Base-by-base conservation (phyloP, 176 grass and related monocot genomes). In the Ampelocalamus luodianensis region DNA sequence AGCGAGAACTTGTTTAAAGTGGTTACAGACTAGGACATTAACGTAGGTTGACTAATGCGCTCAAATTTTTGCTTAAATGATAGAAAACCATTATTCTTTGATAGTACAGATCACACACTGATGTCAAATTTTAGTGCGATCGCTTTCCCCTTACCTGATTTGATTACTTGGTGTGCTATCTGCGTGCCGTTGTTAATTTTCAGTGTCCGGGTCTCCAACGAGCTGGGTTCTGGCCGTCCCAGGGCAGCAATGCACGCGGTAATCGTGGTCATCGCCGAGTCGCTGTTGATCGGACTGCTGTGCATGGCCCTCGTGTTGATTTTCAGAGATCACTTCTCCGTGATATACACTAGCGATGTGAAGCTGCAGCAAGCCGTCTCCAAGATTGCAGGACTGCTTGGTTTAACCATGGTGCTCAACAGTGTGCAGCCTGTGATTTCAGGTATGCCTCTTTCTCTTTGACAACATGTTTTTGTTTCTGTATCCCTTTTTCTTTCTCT, bases 351-450 rank as follows among this genome's bases (percentile, higher is more conserved):
- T 0, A 49, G 12, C 14, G 80, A 94, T 27, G 51, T 36, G 10
- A 13, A 61, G 2, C 71, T 94, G 34, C 71, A 54, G 6, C 80
- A 12, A 0, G 89, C 87, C 17, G 83, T 94, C 22, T 81, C 92
- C 12, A 89, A 49, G 44, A 87, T 94, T 4, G 89, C 87, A 0
- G 82, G 65, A 6, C 68, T 91, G 54, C 83, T 94, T 0, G 83
- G 81, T 0, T 4, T 94, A 13, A 91, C 92, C 61, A 94, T 94
- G 89, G 86, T 94, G 76, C 83, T 94, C 65, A 94, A 94, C 46
- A 94, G 92, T 59, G 80, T 94, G 36, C 92, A 94, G 77, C 86
- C 80, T 1, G 86, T 94, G 13, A 22, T 90, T n/a, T 90, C 91
- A 82, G 90, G 90, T 81, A 72, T 12, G 67, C 9, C 26, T 38